A percentile compares a stretch with the other conserved stretches of the same genome.
These are phyloP conservation scores for Ceratobasidium papillatum DNA, from an alignment of 1,284 basidiomycete genomes.

Conservation along the genomic window DNA sequence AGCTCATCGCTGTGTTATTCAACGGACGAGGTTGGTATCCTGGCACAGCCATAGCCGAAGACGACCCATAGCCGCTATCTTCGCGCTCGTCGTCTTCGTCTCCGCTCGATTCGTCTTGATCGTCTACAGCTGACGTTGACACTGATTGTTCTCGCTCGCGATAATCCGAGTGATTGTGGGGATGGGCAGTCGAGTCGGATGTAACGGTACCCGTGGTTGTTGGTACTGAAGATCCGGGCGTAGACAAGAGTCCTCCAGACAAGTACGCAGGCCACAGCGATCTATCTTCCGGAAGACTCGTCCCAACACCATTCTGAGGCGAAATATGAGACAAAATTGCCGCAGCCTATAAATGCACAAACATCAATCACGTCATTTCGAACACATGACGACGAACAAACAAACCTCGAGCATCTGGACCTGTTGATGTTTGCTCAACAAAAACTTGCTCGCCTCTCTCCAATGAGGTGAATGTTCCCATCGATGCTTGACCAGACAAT, in stretches of 20 bases:
- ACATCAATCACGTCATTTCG: neutral
- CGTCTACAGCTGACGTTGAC: conserved; percentile 19
- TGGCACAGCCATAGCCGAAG: conserved; percentile 22
- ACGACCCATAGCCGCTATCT: conserved; percentile 38
- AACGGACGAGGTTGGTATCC: neutral
- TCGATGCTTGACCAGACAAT: conserved; percentile 94
- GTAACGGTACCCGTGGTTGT: neutral
- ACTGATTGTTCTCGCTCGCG: conserved; percentile 34
- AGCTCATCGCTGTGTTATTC: neutral
- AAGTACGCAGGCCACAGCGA: conserved; percentile 83
- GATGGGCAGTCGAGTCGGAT: neutral
- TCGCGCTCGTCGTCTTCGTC: conserved; percentile 43
- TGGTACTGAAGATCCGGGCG: conserved; percentile 51
- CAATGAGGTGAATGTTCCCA: conserved; percentile 99
- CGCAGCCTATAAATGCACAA: conserved; percentile 68
- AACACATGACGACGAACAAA: conserved; percentile 26
- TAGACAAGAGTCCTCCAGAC: conserved; percentile 72
- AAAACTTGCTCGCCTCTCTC: conserved; percentile 94
- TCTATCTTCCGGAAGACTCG: conserved; percentile 91
- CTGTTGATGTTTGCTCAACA: conserved; percentile 96
- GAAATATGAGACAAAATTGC: conserved; percentile 91
- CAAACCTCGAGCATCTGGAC: conserved; percentile 92
- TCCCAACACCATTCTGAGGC: conserved; percentile 65
- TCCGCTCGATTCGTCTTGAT: conserved; percentile 28
- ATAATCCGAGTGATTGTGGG: conserved; percentile 7